phyloP scores from a whole-genome alignment of 495 filamentous ascomycete species.

The Aspergillus campestris region DNA sequence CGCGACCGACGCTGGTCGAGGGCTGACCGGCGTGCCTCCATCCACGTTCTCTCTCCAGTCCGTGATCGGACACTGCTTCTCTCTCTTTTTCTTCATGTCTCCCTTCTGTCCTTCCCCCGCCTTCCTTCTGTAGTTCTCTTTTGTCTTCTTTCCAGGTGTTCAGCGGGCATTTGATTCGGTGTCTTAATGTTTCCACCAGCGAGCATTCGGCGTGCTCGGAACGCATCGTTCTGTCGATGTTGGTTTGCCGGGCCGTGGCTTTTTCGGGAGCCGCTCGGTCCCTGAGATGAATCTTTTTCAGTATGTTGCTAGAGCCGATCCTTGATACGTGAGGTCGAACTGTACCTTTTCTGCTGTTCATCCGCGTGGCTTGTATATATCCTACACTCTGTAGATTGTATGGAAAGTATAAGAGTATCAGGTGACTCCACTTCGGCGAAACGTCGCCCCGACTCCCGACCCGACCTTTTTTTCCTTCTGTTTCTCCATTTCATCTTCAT shows the following conservation, averaged over 20 bases:
- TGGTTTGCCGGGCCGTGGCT: not conserved
- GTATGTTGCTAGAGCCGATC: no score
- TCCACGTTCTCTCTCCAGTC: constrained; percentile 6
- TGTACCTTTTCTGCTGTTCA: no score
- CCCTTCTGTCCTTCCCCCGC: constrained; percentile 7
- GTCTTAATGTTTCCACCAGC: constrained; percentile 23
- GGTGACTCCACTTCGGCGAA: not conserved
- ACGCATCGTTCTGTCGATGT: constrained; percentile 7
- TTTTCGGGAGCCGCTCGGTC: no score
- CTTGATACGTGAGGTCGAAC: no score
- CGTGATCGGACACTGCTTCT: constrained; percentile 8
- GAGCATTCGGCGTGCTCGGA: constrained; percentile 32
- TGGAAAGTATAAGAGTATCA: no score
- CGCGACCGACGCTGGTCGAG: constrained; percentile 47
- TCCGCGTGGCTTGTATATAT: no score
- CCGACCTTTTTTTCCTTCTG: not conserved
- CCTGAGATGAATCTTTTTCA: no score
- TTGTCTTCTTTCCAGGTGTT: constrained; percentile 17
- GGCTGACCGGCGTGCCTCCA: constrained; percentile 25
- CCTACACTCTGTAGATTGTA: no score
- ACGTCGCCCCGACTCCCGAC: not conserved
- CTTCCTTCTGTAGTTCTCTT: constrained; percentile 4
- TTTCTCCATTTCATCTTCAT: not conserved
- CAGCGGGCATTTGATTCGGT: constrained; percentile 28
- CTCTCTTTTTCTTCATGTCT: constrained; percentile 8